A percentile compares a stretch with the other conserved stretches of the same genome.
These are phyloP conservation scores for Artomyces pyxidatus DNA, from an alignment of 768 basidiomycete genomes.

Conservation along the genomic window DNA sequence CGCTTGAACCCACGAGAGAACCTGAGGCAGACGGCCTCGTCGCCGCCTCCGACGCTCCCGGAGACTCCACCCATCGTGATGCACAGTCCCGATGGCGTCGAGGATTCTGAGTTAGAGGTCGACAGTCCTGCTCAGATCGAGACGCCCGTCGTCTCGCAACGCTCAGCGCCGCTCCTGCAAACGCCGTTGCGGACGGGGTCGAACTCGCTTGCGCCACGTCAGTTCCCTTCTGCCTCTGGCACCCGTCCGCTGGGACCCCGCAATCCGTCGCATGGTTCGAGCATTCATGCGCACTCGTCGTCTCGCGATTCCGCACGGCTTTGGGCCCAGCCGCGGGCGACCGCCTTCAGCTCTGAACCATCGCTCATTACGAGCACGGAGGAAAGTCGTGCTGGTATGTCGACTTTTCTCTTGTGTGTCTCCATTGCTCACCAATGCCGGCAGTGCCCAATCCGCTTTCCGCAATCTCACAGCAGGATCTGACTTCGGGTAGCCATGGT, in stretches of 20 bases:
- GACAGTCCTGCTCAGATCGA: constrained; percentile 10
- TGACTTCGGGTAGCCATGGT: constrained; percentile 44
- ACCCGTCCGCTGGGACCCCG: constrained; percentile 15
- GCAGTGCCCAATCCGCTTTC: constrained; percentile 20
- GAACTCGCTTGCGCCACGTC: constrained; percentile 9
- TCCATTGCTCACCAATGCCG: constrained; percentile 10
- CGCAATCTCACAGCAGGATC: constrained; percentile 44
- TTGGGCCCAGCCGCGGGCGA: constrained; percentile 60
- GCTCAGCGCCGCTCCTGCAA: constrained; percentile 43
- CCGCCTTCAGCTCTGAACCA: constrained; percentile 78
- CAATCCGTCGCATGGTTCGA: constrained; percentile 22
- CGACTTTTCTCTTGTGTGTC: constrained; percentile 6
- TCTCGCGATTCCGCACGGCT: constrained; percentile 37
- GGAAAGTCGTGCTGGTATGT: constrained; percentile 43
- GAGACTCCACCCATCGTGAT: constrained; percentile 7
- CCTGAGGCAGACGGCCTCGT: background rate
- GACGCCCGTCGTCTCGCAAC: constrained; percentile 37
- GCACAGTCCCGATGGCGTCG: constrained; percentile 7
- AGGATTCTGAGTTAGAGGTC: constrained; percentile 14
- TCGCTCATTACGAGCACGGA: constrained; percentile 54
- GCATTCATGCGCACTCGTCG: constrained; percentile 27
- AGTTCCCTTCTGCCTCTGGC: constrained; percentile 17
- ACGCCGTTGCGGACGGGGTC: constrained; percentile 20
- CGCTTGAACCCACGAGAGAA: background rate
- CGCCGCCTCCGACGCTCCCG: constrained; percentile 1